Evolutionary conservation across 768 basidiomycete species (phyloP), one percentile per base, ranked within the genome.

Genomic region (Hygrophorus pudorinus): DNA sequence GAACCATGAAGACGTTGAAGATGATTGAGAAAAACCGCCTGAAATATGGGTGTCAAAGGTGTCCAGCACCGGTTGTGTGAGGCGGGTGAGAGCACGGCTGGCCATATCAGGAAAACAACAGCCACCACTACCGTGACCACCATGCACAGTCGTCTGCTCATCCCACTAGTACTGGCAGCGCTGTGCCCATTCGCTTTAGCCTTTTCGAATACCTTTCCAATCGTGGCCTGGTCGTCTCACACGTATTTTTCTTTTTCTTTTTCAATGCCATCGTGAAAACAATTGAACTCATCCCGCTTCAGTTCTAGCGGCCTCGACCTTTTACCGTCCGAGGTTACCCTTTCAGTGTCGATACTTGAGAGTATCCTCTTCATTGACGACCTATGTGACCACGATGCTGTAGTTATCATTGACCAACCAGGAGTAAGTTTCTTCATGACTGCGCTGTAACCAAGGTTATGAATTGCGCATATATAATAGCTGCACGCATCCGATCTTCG

Each of bases 401-500:
- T 90, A 10, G 65, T 87, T 6, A 55, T 88, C 8, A 65, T 86
- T 33, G 72, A 84, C 50, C 85, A 88, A 41, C 75, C 79, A 8
- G 82, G 84, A 17, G 86, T 88, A 58, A 48, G 80, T 29, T 34
- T 2, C 46, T 18, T 27, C 17, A n/a, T 35, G 12, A 33, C 13
- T 17, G 16, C n/a, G n/a, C 18, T 13, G 41, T 18, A 12, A 34
- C 18, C 41, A 27, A 31, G 2, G 20, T 30, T 31, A 9, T 36
- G 42, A 30, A 42, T 27, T 39, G 35, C 20, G 44, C 30, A 24
- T 49, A 27, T 49, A 53, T 42, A 18, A 33, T 53, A 88, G 85
- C 64, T 84, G 3, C 85, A 82, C 53, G 79, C 82, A 18, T 79
- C 83, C n/a, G 85, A 88, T 65, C 65, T 88, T 33, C 78, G 81